These are phyloP conservation scores for Botrytis medusae DNA, from an alignment of 2,329 filamentous ascomycete genomes.

Conservation along the genomic window DNA sequence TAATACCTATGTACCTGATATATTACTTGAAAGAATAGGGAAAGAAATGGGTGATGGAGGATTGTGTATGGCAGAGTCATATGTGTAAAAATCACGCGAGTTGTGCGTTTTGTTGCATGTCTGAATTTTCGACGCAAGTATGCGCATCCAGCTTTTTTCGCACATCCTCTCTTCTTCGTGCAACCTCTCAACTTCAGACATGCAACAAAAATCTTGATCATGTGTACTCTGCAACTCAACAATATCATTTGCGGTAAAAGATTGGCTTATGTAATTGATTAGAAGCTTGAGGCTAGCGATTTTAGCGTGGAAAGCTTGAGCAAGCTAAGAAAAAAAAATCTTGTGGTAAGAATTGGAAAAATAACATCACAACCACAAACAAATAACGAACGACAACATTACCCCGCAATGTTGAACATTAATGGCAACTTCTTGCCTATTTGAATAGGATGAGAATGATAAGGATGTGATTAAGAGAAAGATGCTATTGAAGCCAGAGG, in stretches of 20 bases:
- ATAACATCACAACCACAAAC: background rate
- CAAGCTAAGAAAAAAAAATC: background rate
- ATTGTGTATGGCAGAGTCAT: background rate
- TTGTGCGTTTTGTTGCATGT: background rate
- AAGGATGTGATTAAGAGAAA: background rate
- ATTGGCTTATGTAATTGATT: background rate
- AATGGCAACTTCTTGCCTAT: background rate
- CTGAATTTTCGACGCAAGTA: background rate
- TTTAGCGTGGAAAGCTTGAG: constrained; percentile 3
- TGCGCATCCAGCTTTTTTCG: background rate
- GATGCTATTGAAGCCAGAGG: background rate
- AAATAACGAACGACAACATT: background rate
- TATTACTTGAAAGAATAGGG: too few species aligned
- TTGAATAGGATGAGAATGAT: background rate
- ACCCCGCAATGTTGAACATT: background rate
- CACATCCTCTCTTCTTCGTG: background rate
- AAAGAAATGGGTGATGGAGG: background rate
- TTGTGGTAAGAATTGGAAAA: too few species aligned
- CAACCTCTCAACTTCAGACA: background rate
- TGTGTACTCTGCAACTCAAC: accelerated
- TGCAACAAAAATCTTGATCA: background rate
- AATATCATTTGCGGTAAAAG: background rate
- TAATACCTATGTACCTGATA: too few species aligned
- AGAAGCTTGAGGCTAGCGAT: background rate
- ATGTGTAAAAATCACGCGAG: background rate